These are phyloP conservation scores for Tylopilus sp. DNA, from an alignment of 1,284 basidiomycete genomes.

Conservation along the genomic window DNA sequence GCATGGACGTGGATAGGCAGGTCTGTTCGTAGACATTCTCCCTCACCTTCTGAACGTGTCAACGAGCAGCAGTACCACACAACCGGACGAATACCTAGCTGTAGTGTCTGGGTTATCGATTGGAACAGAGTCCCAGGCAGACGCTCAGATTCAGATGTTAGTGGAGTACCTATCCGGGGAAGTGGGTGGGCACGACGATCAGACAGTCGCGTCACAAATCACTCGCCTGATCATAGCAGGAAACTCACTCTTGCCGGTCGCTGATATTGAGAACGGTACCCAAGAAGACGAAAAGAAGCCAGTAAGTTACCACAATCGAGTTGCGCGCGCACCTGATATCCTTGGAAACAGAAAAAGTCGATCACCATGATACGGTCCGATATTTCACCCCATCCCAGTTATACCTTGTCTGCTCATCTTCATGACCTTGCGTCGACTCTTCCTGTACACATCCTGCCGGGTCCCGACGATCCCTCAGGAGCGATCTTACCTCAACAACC, in stretches of 20 bases:
- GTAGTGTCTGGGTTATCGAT: constrained; percentile 79
- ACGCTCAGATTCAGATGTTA: constrained; percentile 75
- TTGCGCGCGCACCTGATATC: constrained; percentile 6
- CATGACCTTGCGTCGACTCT: constrained; percentile 67
- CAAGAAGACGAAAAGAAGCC: constrained; percentile 53
- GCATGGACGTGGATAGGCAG: constrained; percentile 48
- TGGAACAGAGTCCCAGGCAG: constrained; percentile 55
- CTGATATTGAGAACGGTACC: constrained; percentile 28
- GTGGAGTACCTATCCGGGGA: constrained; percentile 88
- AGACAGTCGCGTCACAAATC: constrained; percentile 63
- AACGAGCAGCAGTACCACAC: constrained; percentile 12
- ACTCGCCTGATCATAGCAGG: constrained; percentile 83
- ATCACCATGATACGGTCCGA: constrained; percentile 53
- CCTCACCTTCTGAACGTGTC: constrained; percentile 12
- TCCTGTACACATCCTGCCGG: constrained; percentile 81
- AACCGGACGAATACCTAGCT: constrained; percentile 69
- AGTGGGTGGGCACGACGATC: constrained; percentile 63
- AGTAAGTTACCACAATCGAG: constrained; percentile 37
- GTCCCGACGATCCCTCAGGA: constrained; percentile 82
- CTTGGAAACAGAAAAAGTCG: constrained; percentile 46
- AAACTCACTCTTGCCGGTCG: constrained; percentile 67
- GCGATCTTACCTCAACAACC: constrained; percentile 91
- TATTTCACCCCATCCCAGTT: constrained; percentile 72
- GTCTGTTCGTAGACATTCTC: constrained; percentile 8
- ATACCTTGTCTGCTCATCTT: constrained; percentile 66